A percentile compares a stretch with the other conserved stretches of the same genome.
These are phyloP conservation scores for Aureobasidium mangrovei DNA, from an alignment of 2,329 filamentous ascomycete species.

Conservation along the genomic window DNA sequence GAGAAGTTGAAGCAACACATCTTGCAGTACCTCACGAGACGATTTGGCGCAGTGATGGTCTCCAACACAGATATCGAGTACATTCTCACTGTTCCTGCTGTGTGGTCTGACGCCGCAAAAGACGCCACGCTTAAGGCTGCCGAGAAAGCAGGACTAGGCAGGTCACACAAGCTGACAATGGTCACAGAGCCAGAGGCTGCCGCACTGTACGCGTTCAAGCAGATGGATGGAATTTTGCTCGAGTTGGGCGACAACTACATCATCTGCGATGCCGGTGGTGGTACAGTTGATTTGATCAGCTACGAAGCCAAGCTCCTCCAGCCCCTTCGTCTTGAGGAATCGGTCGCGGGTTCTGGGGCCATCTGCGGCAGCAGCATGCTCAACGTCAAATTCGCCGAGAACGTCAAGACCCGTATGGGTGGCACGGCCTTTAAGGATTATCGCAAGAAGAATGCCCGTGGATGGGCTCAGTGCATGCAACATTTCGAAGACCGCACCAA, in stretches of 20 bases:
- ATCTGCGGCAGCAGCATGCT: conserved; percentile 71
- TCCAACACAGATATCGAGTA: conserved; percentile 63
- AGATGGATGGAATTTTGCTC: conserved; percentile 61
- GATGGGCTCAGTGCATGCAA: conserved; percentile 62
- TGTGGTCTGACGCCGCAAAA: conserved; percentile 81
- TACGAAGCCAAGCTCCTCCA: conserved; percentile 70
- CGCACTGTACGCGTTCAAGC: conserved; percentile 69
- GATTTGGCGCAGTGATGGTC: conserved; percentile 47
- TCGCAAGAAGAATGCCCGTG: conserved; percentile 68
- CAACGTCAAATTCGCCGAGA: conserved; percentile 73
- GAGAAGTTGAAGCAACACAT: conserved; percentile 68
- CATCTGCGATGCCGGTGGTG: conserved; percentile 49
- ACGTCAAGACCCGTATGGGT: conserved; percentile 60
- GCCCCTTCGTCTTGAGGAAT: conserved; percentile 67
- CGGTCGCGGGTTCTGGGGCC: conserved; percentile 68
- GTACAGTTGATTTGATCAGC: conserved; percentile 66
- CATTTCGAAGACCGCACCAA: conserved; percentile 84
- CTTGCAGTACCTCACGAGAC: conserved; percentile 63
- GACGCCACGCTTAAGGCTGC: conserved; percentile 71
- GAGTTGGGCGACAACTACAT: conserved; percentile 54
- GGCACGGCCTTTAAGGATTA: conserved; percentile 59
- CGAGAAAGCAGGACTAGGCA: conserved; percentile 69
- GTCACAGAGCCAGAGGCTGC: conserved; percentile 70
- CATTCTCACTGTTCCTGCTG: conserved; percentile 71
- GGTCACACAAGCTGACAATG: conserved; percentile 50